phyloP scores from a whole-genome alignment of 768 basidiomycete species.

The Lactarius sp. region DNA sequence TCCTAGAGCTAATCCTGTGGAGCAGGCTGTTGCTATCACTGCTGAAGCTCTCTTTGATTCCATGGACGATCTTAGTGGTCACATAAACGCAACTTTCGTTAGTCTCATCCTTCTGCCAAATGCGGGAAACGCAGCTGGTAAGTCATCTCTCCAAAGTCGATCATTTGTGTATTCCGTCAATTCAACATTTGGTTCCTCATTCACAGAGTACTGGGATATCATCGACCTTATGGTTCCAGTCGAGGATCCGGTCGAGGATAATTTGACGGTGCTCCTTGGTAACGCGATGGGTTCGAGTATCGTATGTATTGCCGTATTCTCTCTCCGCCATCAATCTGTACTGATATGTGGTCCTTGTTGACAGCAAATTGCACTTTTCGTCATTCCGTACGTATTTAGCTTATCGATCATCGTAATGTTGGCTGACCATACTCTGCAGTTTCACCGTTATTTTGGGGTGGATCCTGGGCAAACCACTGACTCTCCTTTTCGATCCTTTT shows the following conservation, averaged over 20 bases:
- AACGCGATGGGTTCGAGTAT: conserved; percentile 85
- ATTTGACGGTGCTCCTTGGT: conserved; percentile 79
- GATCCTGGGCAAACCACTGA: conserved; percentile 74
- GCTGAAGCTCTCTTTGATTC: conserved; percentile 71
- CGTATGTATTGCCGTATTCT: conserved; percentile 39
- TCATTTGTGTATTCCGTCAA: neutral
- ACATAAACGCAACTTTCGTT: conserved; percentile 74
- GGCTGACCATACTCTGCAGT: conserved; percentile 33
- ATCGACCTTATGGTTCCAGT: conserved; percentile 74
- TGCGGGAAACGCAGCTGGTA: conserved; percentile 81
- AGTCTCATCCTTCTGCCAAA: conserved; percentile 87
- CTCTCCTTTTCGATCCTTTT: conserved; percentile 84
- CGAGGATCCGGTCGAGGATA: conserved; percentile 67
- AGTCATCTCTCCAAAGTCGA: conserved; percentile 20
- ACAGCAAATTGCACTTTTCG: conserved; percentile 79
- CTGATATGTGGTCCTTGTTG: neutral
- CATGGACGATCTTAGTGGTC: conserved; percentile 61
- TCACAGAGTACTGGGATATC: conserved; percentile 56
- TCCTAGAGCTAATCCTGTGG: neutral
- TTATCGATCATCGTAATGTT: neutral
- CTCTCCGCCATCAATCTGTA: neutral
- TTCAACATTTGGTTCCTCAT: conserved; percentile 12
- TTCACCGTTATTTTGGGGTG: conserved; percentile 75
- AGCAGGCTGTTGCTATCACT: conserved; percentile 46
- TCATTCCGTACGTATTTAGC: conserved; percentile 61